phyloP scores from a whole-genome alignment of 192 early-diverging fungal genomes.

The Linnemannia zychae region DNA sequence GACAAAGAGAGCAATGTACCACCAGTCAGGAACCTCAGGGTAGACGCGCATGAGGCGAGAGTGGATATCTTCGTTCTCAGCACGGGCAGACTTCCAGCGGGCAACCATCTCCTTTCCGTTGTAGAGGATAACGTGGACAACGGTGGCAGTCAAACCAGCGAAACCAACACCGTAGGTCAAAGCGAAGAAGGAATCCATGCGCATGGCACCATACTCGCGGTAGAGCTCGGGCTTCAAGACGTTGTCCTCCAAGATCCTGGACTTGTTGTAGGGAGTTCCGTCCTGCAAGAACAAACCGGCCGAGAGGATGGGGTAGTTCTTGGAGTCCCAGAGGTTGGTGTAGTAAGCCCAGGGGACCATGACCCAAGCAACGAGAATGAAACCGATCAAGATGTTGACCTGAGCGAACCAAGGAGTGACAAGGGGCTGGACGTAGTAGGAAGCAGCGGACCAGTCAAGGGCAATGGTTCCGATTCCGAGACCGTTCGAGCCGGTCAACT shows the following conservation, averaged over 20 bases:
- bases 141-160: constrained; percentile 64
- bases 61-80: constrained; percentile 74
- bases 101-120: constrained; percentile 69
- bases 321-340: constrained; percentile 63
- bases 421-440: constrained; percentile 59
- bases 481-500: constrained; percentile 65
- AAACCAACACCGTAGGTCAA: constrained; percentile 68
- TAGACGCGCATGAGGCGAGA: constrained; percentile 80
- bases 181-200: constrained; percentile 64
- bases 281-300: constrained; percentile 44
- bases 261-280: constrained; percentile 56
- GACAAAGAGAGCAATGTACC: constrained; percentile 66
- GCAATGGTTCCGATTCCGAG: constrained; percentile 68
- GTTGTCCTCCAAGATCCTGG: constrained; percentile 48
- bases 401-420: constrained; percentile 61
- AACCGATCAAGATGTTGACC: constrained; percentile 65
- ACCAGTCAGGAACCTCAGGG: constrained; percentile 75
- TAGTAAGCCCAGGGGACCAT: constrained; percentile 66
- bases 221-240: constrained; percentile 56
- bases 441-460: constrained; percentile 71
- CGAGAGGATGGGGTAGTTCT: constrained; percentile 60
- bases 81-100: constrained; percentile 57
- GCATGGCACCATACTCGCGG: constrained; percentile 57
- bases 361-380: constrained; percentile 66
- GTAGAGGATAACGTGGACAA: constrained; percentile 72